phyloP scores from a whole-genome alignment of 441 rosid species.

The Erodium texanum region DNA sequence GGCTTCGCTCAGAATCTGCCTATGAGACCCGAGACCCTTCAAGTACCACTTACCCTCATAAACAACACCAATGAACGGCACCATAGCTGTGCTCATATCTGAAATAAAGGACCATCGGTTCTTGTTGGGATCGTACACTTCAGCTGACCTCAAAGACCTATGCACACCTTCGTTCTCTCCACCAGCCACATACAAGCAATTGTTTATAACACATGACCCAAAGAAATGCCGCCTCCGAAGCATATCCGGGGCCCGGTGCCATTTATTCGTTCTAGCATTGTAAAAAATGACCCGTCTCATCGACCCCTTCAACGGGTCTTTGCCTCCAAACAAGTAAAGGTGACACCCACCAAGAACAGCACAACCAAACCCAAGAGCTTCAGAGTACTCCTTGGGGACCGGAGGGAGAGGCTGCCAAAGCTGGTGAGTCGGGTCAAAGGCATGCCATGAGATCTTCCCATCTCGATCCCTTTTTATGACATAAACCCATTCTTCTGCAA shows the following conservation, averaged over 20 bases:
- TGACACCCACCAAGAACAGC: slow-evolving; percentile 50
- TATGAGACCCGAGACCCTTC: slow-evolving; percentile 45
- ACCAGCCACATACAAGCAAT: slow-evolving; percentile 50
- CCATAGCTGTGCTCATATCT: slow-evolving; percentile 49
- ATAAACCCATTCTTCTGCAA: slow-evolving; percentile 54
- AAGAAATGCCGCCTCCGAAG: slow-evolving; percentile 43
- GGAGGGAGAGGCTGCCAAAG: slow-evolving; percentile 56
- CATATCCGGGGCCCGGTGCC: slow-evolving; percentile 56
- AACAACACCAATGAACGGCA: slow-evolving; percentile 48
- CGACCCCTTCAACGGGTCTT: slow-evolving; percentile 43
- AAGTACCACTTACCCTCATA: slow-evolving; percentile 41
- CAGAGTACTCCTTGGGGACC: slow-evolving; percentile 44
- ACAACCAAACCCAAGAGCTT: slow-evolving; percentile 49
- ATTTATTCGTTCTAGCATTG: slow-evolving; percentile 44
- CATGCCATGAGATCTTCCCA: slow-evolving; percentile 49
- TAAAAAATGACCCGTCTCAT: slow-evolving; percentile 48
- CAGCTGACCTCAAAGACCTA: slow-evolving; percentile 40
- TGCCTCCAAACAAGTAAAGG: slow-evolving; percentile 51
- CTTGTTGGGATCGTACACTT: slow-evolving; percentile 49
- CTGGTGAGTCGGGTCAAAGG: slow-evolving; percentile 46
- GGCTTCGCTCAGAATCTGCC: slow-evolving; percentile 43
- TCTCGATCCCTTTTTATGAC: slow-evolving; percentile 45
- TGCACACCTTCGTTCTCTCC: slow-evolving; percentile 47
- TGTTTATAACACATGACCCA: slow-evolving; percentile 50
- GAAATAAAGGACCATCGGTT: slow-evolving; percentile 45